Evolutionary conservation across 2,329 filamentous ascomycete species (phyloP), one percentile per base, ranked within the genome.

Genomic region (Emmonsia crescens): DNA sequence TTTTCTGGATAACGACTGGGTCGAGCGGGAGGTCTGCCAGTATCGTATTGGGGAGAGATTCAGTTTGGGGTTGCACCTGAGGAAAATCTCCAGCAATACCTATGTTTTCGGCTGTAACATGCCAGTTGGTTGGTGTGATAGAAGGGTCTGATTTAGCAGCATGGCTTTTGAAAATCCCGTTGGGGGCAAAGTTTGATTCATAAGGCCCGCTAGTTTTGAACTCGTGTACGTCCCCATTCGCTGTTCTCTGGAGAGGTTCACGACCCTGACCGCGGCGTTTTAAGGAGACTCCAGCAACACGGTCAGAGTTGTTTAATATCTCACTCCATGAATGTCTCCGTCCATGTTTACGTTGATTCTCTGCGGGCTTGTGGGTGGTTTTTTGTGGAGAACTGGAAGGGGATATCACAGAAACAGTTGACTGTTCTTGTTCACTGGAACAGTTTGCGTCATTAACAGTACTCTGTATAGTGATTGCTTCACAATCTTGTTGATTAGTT

Each of bases 161-260:
- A 55, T 54, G n/a, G 16, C 27, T 46, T 21, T 44, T 55, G 48
- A 19, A 42, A 12, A 12, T 24, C 21, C n/a, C 48, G 9, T 33
- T 46, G 24, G 31, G 8, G 29, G 21, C 24, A 60, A 42, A 42
- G 33, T 24, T 44, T 19, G 24, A 33, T 57, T 57, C 38, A 44
- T 46, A 57, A 31, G 56, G 56, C 2, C 59, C 48, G 16, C 48
- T 52, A 27, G 52, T 56, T 56, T 56, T 56, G 33, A 56, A 56
- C 33, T 56, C 36, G 33, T n/a, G 10, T 2, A 54, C 6, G 9
- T 55, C 33, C 33, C 33, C 27, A 36, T 60, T 44, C 9, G n/a
- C 10, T 24, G n/a, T 33, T 24, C 5, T 40, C 24, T 60, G 44
- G 31, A n/a, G 3, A 36, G 29, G 16, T 31, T 60, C 51, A 10